Evolutionary conservation across 371 early-diverging fungal genomes (phyloP).

Genomic region (Mortierella sp.): DNA sequence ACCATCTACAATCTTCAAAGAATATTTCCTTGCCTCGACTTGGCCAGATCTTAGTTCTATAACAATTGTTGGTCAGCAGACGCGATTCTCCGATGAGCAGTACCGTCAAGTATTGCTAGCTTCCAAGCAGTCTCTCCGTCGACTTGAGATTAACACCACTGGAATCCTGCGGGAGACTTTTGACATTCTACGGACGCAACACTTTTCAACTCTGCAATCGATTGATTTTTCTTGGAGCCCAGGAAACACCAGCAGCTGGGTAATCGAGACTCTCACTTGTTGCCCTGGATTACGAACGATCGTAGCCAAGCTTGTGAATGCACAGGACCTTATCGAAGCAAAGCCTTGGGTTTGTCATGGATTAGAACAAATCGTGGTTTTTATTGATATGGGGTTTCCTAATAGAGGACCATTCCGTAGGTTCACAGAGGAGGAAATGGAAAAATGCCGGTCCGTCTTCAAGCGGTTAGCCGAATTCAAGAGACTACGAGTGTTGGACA

Average conservation of each 20-base stretch:
- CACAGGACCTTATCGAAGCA: constrained; percentile 4
- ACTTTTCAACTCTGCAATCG: constrained; percentile 13
- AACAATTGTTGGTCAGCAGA: not conserved
- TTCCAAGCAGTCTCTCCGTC: constrained; percentile 1
- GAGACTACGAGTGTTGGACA: not conserved
- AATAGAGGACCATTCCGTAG: constrained; percentile 2
- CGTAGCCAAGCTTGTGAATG: not conserved
- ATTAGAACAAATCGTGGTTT: not conserved
- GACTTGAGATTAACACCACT: too few species aligned
- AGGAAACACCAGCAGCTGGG: constrained; percentile 1
- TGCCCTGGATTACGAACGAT: constrained; percentile 6
- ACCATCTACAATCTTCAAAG: not conserved
- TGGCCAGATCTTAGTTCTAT: constrained; percentile 28
- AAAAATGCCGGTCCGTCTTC: not conserved
- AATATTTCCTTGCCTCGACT: not conserved
- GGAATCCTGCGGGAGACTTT: too few species aligned
- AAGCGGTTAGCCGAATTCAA: not conserved
- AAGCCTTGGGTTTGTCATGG: constrained; percentile 16
- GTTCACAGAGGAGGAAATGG: not conserved
- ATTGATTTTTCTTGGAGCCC: not conserved
- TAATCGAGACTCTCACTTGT: not conserved
- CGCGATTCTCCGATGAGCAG: not conserved
- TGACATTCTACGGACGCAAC: not conserved
- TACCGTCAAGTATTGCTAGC: not conserved
- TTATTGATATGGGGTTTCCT: constrained; percentile 24